Conservation (phyloP, 2,329 filamentous ascomycete species). For the Botryotinia narcissicola region DNA sequence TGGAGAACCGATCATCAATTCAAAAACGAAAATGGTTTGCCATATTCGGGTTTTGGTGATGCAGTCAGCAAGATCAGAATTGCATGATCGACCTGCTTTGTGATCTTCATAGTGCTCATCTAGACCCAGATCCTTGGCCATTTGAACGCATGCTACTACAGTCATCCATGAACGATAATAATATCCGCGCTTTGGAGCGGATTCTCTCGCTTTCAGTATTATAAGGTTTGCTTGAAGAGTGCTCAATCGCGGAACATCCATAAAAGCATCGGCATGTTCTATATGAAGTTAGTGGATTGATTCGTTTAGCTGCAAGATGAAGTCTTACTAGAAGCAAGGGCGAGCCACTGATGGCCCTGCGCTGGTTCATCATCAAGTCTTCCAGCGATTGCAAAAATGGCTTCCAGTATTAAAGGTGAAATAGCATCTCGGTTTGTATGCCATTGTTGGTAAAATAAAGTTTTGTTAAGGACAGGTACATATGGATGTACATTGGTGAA, state of each 20-base stretch:
- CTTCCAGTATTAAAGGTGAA: conserved; percentile 84
- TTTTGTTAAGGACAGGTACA: conserved; percentile 81
- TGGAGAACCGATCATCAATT: conserved; percentile 89
- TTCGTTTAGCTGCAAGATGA: neutral
- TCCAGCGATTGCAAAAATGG: conserved; percentile 85
- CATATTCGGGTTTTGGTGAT: conserved; percentile 82
- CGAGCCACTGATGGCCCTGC: conserved; percentile 89
- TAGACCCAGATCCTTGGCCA: conserved; percentile 87
- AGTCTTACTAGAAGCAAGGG: conserved; percentile 71
- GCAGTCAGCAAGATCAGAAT: conserved; percentile 69
- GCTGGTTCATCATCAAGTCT: conserved; percentile 79
- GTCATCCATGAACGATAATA: conserved; percentile 98
- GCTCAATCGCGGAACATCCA: conserved; percentile 85
- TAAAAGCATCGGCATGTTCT: conserved; percentile 91
- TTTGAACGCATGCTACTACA: conserved; percentile 84
- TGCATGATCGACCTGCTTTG: conserved; percentile 67
- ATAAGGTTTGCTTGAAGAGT: conserved; percentile 89
- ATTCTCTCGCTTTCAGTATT: conserved; percentile 85
- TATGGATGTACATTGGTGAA: conserved; percentile 91
- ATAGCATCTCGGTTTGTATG: conserved; percentile 76
- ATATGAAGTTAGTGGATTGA: conserved; percentile 33
- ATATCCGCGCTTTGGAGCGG: conserved; percentile 88
- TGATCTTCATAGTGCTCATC: conserved; percentile 85
- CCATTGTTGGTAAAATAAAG: conserved; percentile 87
- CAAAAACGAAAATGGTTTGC: conserved; percentile 82